Conservation (phyloP, 2,329 filamentous ascomycete species). For the Microcyclospora tardicrescens region DNA sequence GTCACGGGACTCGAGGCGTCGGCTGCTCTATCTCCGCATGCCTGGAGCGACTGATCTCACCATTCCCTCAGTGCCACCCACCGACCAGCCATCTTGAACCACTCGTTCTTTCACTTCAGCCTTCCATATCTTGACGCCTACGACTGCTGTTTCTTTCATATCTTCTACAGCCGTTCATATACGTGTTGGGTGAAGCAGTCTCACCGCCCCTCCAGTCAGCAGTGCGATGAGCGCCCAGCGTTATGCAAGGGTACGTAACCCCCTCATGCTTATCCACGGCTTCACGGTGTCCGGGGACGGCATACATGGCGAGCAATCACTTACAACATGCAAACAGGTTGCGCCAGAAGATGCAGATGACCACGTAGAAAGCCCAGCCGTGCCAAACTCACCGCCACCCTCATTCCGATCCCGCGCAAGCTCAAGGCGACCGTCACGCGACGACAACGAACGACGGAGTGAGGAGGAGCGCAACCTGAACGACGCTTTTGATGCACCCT, state of each 20-base stretch:
- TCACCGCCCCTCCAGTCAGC: slow-evolving; percentile 1
- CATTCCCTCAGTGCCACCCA: too few species aligned
- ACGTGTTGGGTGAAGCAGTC: not conserved
- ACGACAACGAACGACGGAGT: slow-evolving; percentile 37
- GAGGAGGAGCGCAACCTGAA: slow-evolving; percentile 69
- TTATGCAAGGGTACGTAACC: slow-evolving; percentile 34
- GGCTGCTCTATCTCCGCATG: too few species aligned
- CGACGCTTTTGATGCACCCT: slow-evolving; percentile 66
- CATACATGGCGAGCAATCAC: not conserved
- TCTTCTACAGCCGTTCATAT: too few species aligned
- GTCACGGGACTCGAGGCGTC: too few species aligned
- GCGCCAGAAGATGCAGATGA: slow-evolving; percentile 33
- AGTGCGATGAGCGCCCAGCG: slow-evolving; percentile 33
- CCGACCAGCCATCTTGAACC: too few species aligned
- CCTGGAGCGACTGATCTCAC: too few species aligned
- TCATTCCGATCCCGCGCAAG: slow-evolving; percentile 82
- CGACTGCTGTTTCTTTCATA: too few species aligned
- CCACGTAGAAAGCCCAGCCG: slow-evolving; percentile 9
- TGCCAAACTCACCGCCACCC: slow-evolving; percentile 45
- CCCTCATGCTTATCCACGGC: not conserved
- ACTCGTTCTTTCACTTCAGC: not conserved
- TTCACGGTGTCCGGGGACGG: too few species aligned
- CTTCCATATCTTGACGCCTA: too few species aligned
- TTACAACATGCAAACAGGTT: slow-evolving; percentile 14
- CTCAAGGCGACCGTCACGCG: slow-evolving; percentile 45